Evolutionary conservation across 1,284 basidiomycete species (phyloP).

Genomic region (Pterulicium gracile): DNA sequence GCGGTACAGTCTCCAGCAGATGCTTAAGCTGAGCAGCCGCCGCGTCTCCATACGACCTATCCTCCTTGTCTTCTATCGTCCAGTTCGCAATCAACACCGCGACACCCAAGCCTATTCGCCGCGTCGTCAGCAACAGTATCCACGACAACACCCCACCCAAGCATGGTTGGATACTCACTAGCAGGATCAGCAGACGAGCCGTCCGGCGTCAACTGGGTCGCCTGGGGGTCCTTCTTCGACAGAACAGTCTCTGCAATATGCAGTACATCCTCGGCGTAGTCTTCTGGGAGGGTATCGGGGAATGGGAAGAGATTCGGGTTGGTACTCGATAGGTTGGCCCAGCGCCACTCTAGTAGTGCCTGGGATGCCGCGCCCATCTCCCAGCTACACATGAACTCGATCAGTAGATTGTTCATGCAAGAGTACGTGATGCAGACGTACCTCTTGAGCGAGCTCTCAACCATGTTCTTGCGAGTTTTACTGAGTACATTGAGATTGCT

Average conservation of each 20-base stretch:
- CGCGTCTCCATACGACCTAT: slow-evolving; percentile 35
- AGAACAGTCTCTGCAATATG: background rate
- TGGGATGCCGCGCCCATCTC: slow-evolving; percentile 59
- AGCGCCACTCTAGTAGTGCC: slow-evolving; percentile 51
- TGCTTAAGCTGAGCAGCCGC: slow-evolving; percentile 48
- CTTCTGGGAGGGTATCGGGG: slow-evolving; percentile 21
- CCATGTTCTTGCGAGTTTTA: background rate
- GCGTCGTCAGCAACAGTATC: background rate
- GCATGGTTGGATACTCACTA: slow-evolving; percentile 27
- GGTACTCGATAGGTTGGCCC: slow-evolving; percentile 47
- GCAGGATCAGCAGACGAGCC: slow-evolving; percentile 65
- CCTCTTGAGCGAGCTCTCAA: background rate
- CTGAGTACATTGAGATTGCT: background rate
- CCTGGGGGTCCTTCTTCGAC: background rate
- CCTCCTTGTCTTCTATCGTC: slow-evolving; percentile 26
- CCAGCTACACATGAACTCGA: slow-evolving; percentile 34
- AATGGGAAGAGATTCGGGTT: slow-evolving; percentile 23
- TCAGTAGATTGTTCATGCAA: too few species aligned
- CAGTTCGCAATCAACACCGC: slow-evolving; percentile 52
- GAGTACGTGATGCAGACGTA: too few species aligned
- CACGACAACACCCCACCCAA: background rate
- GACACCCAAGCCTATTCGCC: slow-evolving; percentile 37
- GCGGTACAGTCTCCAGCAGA: slow-evolving; percentile 46
- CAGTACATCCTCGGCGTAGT: slow-evolving; percentile 15
- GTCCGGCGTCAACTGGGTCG: slow-evolving; percentile 18